These are phyloP conservation scores for Jacaranda mimosifolia DNA, from an alignment of 257 asterid genomes.

Conservation along the genomic window DNA sequence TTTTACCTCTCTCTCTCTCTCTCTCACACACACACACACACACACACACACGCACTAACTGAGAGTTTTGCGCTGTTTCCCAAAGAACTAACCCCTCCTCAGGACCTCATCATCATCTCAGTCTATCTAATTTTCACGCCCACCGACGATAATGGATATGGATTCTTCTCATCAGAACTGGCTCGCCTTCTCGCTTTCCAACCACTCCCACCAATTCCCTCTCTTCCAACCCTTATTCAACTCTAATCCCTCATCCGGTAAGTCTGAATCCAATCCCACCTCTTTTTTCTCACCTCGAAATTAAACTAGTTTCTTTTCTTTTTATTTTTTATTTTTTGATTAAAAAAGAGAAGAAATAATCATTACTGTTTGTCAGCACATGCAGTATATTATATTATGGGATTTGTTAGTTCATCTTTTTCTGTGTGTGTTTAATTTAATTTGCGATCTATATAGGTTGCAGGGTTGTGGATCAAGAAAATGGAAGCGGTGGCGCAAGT, in stretches of 20 bases:
- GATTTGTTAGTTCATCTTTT: conserved; percentile 7
- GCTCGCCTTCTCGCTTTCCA: conserved; percentile 93
- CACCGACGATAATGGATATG: conserved; percentile 57
- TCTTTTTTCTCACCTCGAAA: background rate
- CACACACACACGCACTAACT: conserved; percentile 7
- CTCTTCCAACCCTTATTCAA: conserved; percentile 60
- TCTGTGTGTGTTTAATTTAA: background rate
- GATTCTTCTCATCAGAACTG: conserved; percentile 71
- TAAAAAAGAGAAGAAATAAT: background rate
- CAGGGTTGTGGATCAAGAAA: conserved; percentile 39
- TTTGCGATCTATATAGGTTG: conserved; percentile 25
- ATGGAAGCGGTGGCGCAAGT: conserved; percentile 34
- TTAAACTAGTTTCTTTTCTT: background rate
- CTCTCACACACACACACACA: conserved; percentile 32
- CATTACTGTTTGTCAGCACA: conserved; percentile 39
- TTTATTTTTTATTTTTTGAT: background rate
- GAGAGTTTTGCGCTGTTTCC: conserved; percentile 59
- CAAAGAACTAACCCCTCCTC: conserved; percentile 39
- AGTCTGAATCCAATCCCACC: background rate
- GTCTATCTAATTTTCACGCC: conserved; percentile 42
- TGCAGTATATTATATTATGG: background rate
- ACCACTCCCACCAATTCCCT: conserved; percentile 37
- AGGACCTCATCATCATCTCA: background rate
- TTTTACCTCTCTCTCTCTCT: conserved; percentile 19
- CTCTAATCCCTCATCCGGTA: conserved; percentile 31